A percentile compares a stretch with the other conserved stretches of the same genome.
Conservation (phyloP, 768 basidiomycete genomes). For the Suillus spraguei region DNA sequence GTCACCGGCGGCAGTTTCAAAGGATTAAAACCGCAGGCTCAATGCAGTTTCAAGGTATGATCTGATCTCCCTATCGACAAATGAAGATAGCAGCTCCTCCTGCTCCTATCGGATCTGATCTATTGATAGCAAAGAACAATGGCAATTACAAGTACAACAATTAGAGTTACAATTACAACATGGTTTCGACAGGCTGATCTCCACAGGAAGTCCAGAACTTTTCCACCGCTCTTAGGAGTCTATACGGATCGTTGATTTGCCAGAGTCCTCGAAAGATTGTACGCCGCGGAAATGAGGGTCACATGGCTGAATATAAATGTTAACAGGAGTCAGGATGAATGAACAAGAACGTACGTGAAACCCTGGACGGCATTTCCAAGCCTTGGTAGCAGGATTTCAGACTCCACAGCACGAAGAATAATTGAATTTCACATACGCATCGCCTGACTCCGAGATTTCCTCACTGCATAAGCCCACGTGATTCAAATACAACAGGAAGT, state of each 20-base stretch:
- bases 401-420: constrained; percentile 1
- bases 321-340: neutral
- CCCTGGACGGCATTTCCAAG: constrained; percentile 89
- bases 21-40: neutral
- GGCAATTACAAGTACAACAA: neutral
- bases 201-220: neutral
- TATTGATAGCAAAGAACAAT: neutral
- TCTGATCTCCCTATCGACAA: neutral
- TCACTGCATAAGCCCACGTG: constrained; percentile 88
- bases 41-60: neutral
- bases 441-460: constrained; percentile 84
- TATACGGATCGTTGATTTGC: constrained; percentile 7
- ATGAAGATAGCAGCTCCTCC: neutral
- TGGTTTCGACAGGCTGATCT: constrained; percentile 2
- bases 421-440: constrained; percentile 56
- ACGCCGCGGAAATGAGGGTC: constrained; percentile 82
- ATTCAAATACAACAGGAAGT: constrained; percentile 81
- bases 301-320: constrained; percentile 56
- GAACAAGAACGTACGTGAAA: constrained; percentile 68
- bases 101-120: neutral
- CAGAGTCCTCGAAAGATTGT: constrained; percentile 74
- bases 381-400: constrained; percentile 36
- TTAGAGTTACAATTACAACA: constrained; percentile 1
- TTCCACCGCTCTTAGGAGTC: neutral
- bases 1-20: neutral